Conservation (phyloP, 1,284 basidiomycete species). For the Austroboletus novae-zelandiae region DNA sequence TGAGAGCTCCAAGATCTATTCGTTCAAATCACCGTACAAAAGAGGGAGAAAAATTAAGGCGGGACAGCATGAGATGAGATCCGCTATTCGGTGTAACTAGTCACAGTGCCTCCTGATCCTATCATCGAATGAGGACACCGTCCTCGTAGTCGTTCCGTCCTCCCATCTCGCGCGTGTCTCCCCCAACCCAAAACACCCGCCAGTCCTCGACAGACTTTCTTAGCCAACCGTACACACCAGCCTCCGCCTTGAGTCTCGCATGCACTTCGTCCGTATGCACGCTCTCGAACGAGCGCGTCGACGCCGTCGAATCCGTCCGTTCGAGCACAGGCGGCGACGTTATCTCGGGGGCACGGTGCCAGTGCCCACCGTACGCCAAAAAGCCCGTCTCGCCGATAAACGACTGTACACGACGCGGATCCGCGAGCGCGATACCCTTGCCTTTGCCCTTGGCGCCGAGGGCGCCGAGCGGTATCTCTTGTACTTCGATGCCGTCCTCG, state of each 20-base stretch:
- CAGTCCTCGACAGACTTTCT: constrained; percentile 68
- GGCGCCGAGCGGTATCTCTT: constrained; percentile 53
- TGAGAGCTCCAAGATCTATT: constrained; percentile 6
- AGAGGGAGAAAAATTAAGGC: not conserved
- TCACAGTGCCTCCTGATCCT: not conserved
- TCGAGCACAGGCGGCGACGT: constrained; percentile 28
- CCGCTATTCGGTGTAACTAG: not conserved
- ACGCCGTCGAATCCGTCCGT: constrained; percentile 43
- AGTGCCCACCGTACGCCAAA: constrained; percentile 64
- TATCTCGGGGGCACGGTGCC: constrained; percentile 53
- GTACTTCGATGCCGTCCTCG: constrained; percentile 67
- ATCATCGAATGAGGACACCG: constrained; percentile 25
- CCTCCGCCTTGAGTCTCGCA: constrained; percentile 45
- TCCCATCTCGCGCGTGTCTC: constrained; percentile 37
- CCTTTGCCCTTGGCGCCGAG: constrained; percentile 23
- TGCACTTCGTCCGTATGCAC: constrained; percentile 50
- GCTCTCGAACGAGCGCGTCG: constrained; percentile 45
- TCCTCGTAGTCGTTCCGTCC: constrained; percentile 21
- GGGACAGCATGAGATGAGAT: not conserved
- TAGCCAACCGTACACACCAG: constrained; percentile 73
- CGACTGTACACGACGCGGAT: constrained; percentile 51
- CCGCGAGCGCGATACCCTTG: constrained; percentile 46
- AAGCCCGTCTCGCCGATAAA: constrained; percentile 67
- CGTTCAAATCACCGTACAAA: not conserved
- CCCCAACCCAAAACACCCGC: constrained; percentile 77